Evolutionary conservation across 768 basidiomycete genomes (phyloP), one percentile per base, ranked within the genome.

Genomic region (Agaricus subrufescens): DNA sequence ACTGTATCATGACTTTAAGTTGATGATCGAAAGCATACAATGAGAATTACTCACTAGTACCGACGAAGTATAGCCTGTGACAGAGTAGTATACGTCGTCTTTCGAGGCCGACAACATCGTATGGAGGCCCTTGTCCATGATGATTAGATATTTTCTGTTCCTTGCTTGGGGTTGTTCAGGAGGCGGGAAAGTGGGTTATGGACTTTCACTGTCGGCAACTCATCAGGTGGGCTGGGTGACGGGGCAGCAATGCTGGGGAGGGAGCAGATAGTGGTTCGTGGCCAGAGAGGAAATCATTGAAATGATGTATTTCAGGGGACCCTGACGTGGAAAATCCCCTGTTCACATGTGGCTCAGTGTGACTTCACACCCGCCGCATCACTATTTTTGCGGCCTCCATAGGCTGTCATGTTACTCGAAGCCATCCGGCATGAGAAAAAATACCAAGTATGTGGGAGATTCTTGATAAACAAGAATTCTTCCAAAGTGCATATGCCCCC

Each of bases 321-420:
- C 29, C 29, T 14, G n/a, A 40, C 49, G 54, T 56, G 54, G 54
- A 56, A 34, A 34, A 34, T 34, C 34, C 7, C 7, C 5, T 34
- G 34, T 34, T 34, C 34, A 34, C 34, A 34, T 34, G 34, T 8
- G 34, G 11, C 7, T 34, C 34, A 11, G 7, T 34, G 34, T 11
- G 34, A 11, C 34, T 11, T 30, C 46, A 23, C 54, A 15, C 47
- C 11, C n/a, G 11, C 26, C 27, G 23, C 7, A 25, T 43, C 39
- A 30, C 47, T 56, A 56, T 56, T 49, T 56, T 56, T 56, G 42
- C 47, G 42, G 46, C 40, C 10, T 30, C 14, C 40, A 56, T 50
- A 56, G 54, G 46, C 39, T 49, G 47, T 19, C 8, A 30, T 56
- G 37, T 31, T 43, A 29, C 47, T 6, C 34, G 11, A 7, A 8